Evolutionary conservation across 2,329 filamentous ascomycete species (phyloP).

Genomic region (Endocalyx cinctus): DNA sequence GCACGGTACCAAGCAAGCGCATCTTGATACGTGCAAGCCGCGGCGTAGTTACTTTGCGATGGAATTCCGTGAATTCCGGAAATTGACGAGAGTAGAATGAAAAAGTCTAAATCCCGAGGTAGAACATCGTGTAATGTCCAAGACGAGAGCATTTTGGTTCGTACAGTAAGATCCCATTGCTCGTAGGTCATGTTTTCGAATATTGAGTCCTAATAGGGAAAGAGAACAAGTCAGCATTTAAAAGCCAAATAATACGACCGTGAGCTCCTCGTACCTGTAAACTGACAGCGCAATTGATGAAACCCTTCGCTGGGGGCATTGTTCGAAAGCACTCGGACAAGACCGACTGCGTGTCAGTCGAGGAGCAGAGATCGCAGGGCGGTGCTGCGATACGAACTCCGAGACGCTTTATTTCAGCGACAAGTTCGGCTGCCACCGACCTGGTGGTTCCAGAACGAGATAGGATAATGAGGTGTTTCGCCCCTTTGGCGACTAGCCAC

Average conservation of each 20-base stretch:
- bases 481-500: constrained; percentile 21
- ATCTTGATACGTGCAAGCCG: constrained; percentile 21
- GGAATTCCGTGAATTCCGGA: constrained; percentile 17
- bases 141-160: constrained; percentile 18
- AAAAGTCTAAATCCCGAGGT: constrained; percentile 22
- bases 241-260: too few relatives aligned
- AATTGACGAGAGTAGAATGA: constrained; percentile 23
- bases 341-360: constrained; percentile 4
- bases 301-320: constrained; percentile 33
- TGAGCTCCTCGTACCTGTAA: too few relatives aligned
- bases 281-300: constrained; percentile 40
- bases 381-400: constrained; percentile 14
- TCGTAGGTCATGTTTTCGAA: constrained; percentile 22
- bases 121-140: constrained; percentile 18
- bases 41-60: constrained; percentile 21
- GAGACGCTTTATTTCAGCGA: constrained; percentile 10
- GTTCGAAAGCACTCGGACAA: constrained; percentile 11
- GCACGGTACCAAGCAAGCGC: constrained; percentile 18
- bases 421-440: constrained; percentile 9
- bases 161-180: constrained; percentile 19
- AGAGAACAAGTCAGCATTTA: too few relatives aligned
- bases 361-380: constrained; percentile 17
- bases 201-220: constrained; percentile 19
- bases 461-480: constrained; percentile 17
- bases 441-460: constrained; percentile 18